phyloP scores from a whole-genome alignment of 2,329 filamentous ascomycete species.

The Pezicula carpinea region DNA sequence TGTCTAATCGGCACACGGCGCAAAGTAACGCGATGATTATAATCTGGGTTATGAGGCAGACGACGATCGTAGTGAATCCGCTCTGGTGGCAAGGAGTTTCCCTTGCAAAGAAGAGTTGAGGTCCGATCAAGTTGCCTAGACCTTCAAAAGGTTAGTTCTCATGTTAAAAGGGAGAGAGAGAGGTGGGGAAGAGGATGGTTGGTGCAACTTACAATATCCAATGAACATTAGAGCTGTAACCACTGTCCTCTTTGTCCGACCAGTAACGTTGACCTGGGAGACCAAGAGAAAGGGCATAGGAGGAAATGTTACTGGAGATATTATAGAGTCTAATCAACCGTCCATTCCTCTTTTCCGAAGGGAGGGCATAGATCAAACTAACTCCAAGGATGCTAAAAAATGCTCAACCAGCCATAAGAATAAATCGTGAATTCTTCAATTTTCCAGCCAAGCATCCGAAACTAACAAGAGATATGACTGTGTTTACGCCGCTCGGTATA shows the following conservation, averaged over 20 bases:
- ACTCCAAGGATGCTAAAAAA: conserved; percentile 47
- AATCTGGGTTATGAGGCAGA: conserved; percentile 1
- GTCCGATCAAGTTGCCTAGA: conserved; percentile 10
- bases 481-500: conserved; percentile 49
- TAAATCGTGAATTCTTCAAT: conserved; percentile 38
- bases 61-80: conserved; percentile 8
- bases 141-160: neutral
- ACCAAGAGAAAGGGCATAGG: conserved; percentile 53
- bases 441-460: conserved; percentile 46
- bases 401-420: conserved; percentile 42
- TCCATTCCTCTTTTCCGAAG: neutral
- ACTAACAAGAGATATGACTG: conserved; percentile 35
- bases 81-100: conserved; percentile 8
- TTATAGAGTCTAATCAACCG: neutral
- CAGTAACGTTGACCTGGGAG: conserved; percentile 58
- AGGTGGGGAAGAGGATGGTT: too few relatives aligned
- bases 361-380: conserved; percentile 41
- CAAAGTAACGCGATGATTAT: too few relatives aligned
- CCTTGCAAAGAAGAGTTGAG: conserved; percentile 7
- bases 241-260: conserved; percentile 64
- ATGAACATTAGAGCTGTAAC: conserved; percentile 60
- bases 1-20: too few relatives aligned
- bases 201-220: conserved; percentile 28
- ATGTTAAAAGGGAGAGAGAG: too few relatives aligned
- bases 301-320: conserved; percentile 3